Base-by-base conservation (phyloP, 1,139 yeast genomes). In the Casaregolazyma lundiana region DNA sequence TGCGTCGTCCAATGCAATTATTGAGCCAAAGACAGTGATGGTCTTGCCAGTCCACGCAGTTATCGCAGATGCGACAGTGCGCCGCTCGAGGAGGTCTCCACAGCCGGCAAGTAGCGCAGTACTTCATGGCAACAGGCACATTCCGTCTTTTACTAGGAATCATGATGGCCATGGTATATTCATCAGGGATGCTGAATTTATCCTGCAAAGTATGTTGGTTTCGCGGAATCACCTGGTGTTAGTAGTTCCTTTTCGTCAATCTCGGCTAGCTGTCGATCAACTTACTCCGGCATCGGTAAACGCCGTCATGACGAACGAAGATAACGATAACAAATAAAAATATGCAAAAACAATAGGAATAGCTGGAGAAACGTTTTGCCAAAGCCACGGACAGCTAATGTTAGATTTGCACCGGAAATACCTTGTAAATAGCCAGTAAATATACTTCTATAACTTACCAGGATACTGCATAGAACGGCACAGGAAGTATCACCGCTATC, bases 21-120 rank as follows among this genome's bases (percentile, higher is more conserved):
- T 84, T 83, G 51, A 86, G 64, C 90, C 92, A 86, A 6, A 77
- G 64, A 60, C 95, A 86, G 64, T 86, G 95, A 61, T 86, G 95
- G 61, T 86, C 95, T 59, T 77, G 80, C 29, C 52, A 43, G 30
- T 60, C 62, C 3, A 81, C 67, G 59, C 95, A 86, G 38, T 71
- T 70, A 46, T 76, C 74, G 61, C 95, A 86, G 4, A 69, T 68
- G 2, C 85, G 75, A 59, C 96, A 86, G 63, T 86, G 96, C 37
- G 76, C 68, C 1, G 78, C 61, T 47, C 95, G 64, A 1, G 90
- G 88, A 1, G 92, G 89, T 53, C 89, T 72, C 75, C 83, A 73
- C 18, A 77, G 67, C 11, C 75, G 65, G 62, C 96, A 86, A 0
- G 92, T 79, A 2, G 68, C 47, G 53, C 84, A 78, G 53, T 77